Conservation (phyloP, 2,329 filamentous ascomycete species). For the Magnaporthiopsis rhizophila region DNA sequence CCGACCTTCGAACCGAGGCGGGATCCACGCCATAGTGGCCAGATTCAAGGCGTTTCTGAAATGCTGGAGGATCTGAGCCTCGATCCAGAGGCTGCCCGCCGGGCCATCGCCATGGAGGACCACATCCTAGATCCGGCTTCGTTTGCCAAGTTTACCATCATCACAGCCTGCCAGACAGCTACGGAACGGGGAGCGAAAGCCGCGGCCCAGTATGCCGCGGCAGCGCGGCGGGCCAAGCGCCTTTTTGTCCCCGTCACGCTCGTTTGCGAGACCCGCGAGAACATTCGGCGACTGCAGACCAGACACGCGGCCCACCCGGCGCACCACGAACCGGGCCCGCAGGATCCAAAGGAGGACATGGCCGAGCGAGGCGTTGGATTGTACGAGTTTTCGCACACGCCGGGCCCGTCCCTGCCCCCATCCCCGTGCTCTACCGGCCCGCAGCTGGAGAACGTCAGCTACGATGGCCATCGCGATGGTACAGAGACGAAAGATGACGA, state of each 20-base stretch:
- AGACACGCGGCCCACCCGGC: conserved; percentile 10
- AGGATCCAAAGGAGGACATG: background rate
- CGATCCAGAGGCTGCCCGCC: background rate
- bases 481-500: background rate
- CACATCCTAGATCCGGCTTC: conserved; percentile 16
- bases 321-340: background rate
- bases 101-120: conserved; percentile 2
- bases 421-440: background rate
- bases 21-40: conserved; percentile 7
- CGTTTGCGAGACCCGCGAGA: conserved; percentile 16
- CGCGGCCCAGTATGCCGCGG: conserved; percentile 17
- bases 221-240: conserved; percentile 17
- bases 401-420: background rate
- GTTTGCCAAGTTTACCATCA: conserved; percentile 12
- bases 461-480: background rate
- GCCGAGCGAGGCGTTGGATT: conserved; percentile 7
- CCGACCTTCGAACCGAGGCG: conserved; percentile 4
- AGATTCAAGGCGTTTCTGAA: background rate
- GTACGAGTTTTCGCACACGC: conserved; percentile 9
- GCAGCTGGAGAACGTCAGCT: background rate
- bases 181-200: conserved; percentile 16
- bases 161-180: conserved; percentile 21
- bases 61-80: background rate
- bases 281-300: conserved; percentile 17
- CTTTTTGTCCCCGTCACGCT: conserved; percentile 21